These are phyloP conservation scores for Nymphaea colorata DNA, from an alignment of 164 flowering plant species.

Conservation along the genomic window DNA sequence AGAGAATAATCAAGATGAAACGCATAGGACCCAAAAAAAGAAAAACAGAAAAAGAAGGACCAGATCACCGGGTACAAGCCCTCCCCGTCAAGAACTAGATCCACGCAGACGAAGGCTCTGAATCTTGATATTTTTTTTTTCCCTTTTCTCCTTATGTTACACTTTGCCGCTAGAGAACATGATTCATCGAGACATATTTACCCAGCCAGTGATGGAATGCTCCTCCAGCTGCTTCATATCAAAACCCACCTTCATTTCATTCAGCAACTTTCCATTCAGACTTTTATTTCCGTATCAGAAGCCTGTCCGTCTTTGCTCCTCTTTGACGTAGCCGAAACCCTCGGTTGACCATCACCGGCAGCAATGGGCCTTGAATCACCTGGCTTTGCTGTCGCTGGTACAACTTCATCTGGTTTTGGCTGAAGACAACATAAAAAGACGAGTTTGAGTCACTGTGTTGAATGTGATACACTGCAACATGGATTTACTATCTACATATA, in stretches of 20 bases:
- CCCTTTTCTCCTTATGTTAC: too few species aligned
- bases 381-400: neutral
- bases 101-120: too few species aligned
- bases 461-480: neutral
- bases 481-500: too few species aligned
- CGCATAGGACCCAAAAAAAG: too few species aligned
- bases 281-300: constrained; percentile 1
- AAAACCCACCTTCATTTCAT: neutral
- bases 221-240: neutral
- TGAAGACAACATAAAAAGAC: neutral
- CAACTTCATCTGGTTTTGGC: constrained; percentile 2
- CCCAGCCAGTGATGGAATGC: neutral
- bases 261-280: neutral
- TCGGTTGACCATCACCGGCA: neutral
- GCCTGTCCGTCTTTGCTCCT: constrained; percentile 3
- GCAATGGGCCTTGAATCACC: constrained; percentile 1
- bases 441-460: neutral
- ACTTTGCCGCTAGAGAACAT: too few species aligned
- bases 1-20: too few species aligned
- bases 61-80: too few species aligned
- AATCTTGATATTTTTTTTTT: too few species aligned
- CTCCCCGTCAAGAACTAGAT: too few species aligned
- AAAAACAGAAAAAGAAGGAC: too few species aligned
- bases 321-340: neutral
- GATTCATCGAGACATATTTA: too few species aligned